Base-by-base conservation (phyloP, 345 rosid species). In the Eutrema yunnanense region DNA sequence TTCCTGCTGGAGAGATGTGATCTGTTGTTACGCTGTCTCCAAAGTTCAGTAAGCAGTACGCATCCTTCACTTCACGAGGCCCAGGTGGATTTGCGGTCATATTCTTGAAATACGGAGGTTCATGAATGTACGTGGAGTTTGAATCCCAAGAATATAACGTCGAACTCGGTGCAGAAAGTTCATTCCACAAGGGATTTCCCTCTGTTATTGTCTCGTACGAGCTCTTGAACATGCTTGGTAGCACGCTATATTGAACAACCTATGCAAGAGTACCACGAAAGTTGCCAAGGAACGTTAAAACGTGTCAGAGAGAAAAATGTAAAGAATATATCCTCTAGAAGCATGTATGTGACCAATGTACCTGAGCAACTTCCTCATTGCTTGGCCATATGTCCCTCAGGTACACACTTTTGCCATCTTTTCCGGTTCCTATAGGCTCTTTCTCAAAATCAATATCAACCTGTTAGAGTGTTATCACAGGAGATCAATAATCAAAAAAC, bases 1-100 rank as follows among this genome's bases (percentile, higher is more conserved):
- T 88, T 29, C 96, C 98, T 0, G 96, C 91, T 2, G 96, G 98
- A 49, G 96, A 88, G 76, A 90, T 88, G 76, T 88, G 98, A 71
- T 92, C 96, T 6, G 96, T 90, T 13, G 96, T 92, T 59, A 92
- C 78, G 19, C 96, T 87, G 81, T 90, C 96, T 30, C 93, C 96
- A 38, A 92, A 83, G 51, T 84, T 88, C 29, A 92, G 84, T 16
- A 90, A 81, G 79, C 98, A 90, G 82, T 85, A 90, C 14, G 96
- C 93, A 68, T 88, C 92, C 73, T 86, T 90, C 74, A 92, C 96
- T 62, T 86, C 84, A 41, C 83, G 84, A 9, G 93, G 84, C 11
- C 93, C 92, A 19, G 96, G 93, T 75, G 96, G 93, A 13, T 69
- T 74, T 59, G 84, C 66, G 2, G 90, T 81, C 89, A 88, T 90